Base-by-base conservation (phyloP, 148 eudicot genomes). In the Nepenthes mirabilis region DNA sequence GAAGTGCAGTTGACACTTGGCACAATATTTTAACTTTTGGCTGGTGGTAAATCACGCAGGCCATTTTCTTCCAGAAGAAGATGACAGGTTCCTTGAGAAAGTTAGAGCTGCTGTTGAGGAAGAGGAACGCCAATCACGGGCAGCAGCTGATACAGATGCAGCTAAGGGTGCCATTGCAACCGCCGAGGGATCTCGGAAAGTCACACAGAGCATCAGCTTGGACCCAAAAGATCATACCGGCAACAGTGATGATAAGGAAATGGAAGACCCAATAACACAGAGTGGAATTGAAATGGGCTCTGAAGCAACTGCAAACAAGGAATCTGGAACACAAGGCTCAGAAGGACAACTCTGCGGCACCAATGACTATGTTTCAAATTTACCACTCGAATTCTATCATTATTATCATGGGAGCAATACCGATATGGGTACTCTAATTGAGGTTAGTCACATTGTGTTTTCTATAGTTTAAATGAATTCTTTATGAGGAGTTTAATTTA, bases 31-130 rank as follows among this genome's bases (percentile, higher is more conserved):
- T 14, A 11, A 13, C 32, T 52, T 52, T 1, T n/a, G 14, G 11
- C 14, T n/a, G 55, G 6, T 52, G 55, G 14, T n/a, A 65, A 33
- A 68, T 65, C 56, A 57, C 72, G 73, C 87, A 90, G 97, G 97
- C 50, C 91, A 87, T 75, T 90, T 90, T 74, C 76, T 90, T 52
- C 97, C 95, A 6, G 97, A 90, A 65, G 97, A 90, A 62, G 97
- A 90, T 66, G 86, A 90, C 76, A 83, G 86, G 52, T 90, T 90
- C 76, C 80, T 90, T 56, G 97, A 90, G 71, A 74, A 78, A 73
- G 90, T 90, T 59, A 78, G 79, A 73, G 94, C 88, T 69, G 94
- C 94, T 33, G 97, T 82, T 66, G 97, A 90, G 70, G 97, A 90
- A 68, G 97, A 90, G 74, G 97, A 89, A 64, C 94, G 84, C 43